Conservation (phyloP, 2,329 filamentous ascomycete species). For the Colletotrichum chrysophilum region DNA sequence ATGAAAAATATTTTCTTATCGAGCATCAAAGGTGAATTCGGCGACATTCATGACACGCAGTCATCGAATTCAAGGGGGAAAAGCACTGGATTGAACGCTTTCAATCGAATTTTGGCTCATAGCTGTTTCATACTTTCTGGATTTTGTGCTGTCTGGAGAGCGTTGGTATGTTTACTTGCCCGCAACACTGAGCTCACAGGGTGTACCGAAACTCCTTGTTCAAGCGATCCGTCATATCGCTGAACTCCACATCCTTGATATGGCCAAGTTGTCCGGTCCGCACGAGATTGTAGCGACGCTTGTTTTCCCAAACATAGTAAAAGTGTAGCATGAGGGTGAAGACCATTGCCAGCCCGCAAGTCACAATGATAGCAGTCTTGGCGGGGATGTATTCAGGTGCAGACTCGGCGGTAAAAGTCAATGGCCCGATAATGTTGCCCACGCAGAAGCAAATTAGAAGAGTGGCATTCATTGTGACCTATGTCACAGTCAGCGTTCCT, state of each 20-base stretch:
- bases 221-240: constrained; percentile 68
- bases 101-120: background rate
- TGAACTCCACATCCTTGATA: constrained; percentile 55
- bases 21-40: background rate
- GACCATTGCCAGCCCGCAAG: constrained; percentile 43
- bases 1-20: background rate
- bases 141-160: background rate
- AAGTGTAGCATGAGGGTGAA: background rate
- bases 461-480: constrained; percentile 59
- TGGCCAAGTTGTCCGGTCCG: constrained; percentile 48
- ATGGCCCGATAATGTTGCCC: constrained; percentile 71
- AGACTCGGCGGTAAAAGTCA: constrained; percentile 64
- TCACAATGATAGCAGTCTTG: constrained; percentile 57
- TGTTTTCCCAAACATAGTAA: constrained; percentile 14
- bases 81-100: background rate
- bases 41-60: background rate
- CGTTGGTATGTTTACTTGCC: background rate
- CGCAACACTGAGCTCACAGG: background rate
- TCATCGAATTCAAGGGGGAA: background rate
- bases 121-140: background rate
- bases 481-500: background rate
- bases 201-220: constrained; percentile 65
- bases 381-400: constrained; percentile 64
- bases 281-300: constrained; percentile 44
- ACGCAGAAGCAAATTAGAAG: constrained; percentile 12